These are phyloP conservation scores for Paecilomyces formosus DNA, from an alignment of 2,329 filamentous ascomycete species.

Conservation along the genomic window DNA sequence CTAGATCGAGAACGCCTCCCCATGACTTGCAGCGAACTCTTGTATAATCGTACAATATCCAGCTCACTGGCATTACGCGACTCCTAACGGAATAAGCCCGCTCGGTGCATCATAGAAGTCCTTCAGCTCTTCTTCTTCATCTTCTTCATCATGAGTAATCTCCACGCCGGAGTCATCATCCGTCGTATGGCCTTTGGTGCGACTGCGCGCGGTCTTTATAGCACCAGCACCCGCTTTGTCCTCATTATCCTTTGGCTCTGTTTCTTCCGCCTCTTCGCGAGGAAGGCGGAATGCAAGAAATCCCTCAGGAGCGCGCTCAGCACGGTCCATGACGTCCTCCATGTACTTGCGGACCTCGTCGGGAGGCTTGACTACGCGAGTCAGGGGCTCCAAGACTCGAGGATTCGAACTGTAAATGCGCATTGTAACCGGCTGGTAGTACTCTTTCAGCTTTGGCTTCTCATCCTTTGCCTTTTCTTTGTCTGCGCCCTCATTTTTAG, in stretches of 20 bases:
- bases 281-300: slow-evolving; percentile 52
- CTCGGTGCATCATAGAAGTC: slow-evolving; percentile 35
- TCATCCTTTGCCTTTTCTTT: slow-evolving; percentile 7
- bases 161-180: slow-evolving; percentile 20
- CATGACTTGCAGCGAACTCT: background rate
- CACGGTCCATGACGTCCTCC: slow-evolving; percentile 51
- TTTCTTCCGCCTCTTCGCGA: slow-evolving; percentile 20
- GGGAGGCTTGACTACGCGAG: slow-evolving; percentile 48
- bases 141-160: slow-evolving; percentile 17
- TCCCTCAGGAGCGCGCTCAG: slow-evolving; percentile 47
- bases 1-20: background rate
- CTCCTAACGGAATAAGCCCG: slow-evolving; percentile 23
- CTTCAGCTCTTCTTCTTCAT: slow-evolving; percentile 27
- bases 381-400: slow-evolving; percentile 47
- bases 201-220: slow-evolving; percentile 9
- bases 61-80: background rate
- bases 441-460: slow-evolving; percentile 30
- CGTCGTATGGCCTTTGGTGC: slow-evolving; percentile 11
- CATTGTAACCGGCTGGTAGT: slow-evolving; percentile 49
- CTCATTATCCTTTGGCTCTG: slow-evolving; percentile 14
- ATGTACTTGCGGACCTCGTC: slow-evolving; percentile 49
- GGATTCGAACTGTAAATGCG: slow-evolving; percentile 47
- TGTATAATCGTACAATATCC: background rate
- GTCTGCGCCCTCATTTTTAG: slow-evolving; percentile 5
- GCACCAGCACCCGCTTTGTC: slow-evolving; percentile 9